A percentile compares a stretch with the other conserved stretches of the same genome.
Evolutionary conservation across 768 basidiomycete genomes (phyloP).

Genomic region (Mycena floridula): DNA sequence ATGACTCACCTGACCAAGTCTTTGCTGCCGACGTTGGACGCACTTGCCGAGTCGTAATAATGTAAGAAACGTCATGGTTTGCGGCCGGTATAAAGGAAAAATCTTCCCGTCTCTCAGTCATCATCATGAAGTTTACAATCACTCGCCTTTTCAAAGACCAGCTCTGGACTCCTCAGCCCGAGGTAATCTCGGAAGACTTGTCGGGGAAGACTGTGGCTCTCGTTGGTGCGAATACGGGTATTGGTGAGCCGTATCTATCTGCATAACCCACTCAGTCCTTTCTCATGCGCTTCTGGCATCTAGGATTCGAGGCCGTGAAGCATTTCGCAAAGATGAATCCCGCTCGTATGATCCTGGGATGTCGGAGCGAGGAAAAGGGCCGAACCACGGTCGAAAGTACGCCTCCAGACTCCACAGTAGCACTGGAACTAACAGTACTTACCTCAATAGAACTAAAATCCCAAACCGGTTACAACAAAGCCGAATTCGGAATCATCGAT

Average conservation of each 20-base stretch:
- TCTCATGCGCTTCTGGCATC: no score
- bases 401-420: neutral
- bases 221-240: constrained; percentile 12
- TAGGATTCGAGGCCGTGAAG: constrained; percentile 19
- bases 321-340: constrained; percentile 19
- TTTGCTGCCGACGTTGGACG: no score
- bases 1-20: no score
- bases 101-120: no score
- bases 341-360: constrained; percentile 11
- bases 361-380: constrained; percentile 12
- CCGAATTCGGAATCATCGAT: neutral
- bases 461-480: neutral
- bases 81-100: no score
- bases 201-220: constrained; percentile 11
- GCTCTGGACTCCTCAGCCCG: constrained; percentile 8
- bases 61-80: no score
- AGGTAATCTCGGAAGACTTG: constrained; percentile 14
- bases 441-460: constrained; percentile 6
- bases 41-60: no score
- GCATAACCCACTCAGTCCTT: no score
- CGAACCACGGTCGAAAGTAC: constrained; percentile 9
- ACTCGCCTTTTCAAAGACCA: constrained; percentile 5
- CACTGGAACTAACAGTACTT: neutral
- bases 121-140: no score
- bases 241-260: no score